Base-by-base conservation (phyloP, 228 moss, liverwort and hornwort genomes). In the Sphagnum fallax region DNA sequence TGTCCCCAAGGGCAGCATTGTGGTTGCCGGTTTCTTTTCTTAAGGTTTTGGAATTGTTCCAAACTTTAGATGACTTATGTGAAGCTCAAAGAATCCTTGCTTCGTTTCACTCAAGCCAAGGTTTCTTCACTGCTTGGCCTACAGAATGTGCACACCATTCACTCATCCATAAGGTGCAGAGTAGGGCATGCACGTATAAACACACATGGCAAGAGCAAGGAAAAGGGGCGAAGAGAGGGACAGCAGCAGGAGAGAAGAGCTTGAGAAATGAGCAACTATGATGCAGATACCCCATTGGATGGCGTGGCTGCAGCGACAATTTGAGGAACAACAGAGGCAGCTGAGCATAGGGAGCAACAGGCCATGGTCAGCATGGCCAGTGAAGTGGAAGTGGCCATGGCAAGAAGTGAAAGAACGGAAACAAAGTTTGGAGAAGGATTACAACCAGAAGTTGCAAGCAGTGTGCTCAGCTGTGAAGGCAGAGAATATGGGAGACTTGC, bases 361-460 rank as follows among this genome's bases (percentile, higher is more conserved):
- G 75, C 82, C 85, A 50, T 90, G 93, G 91, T 93, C 93, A 52
- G 90, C 88, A 48, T 90, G 92, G 92, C 91, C 81, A 74, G 87
- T 88, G 90, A 88, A 83, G n/a, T 77, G 88, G 90, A 90, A 86
- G 80, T 81, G 94, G 87, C 98, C 98, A 52, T 98, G 98, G 98
- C 92, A 92, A 57, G 90, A 77, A 71, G 79, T 75, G 75, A 91
- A 82, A 77, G 78, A 69, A 50, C 50, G 77, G 61, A 86, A 88
- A 75, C 81, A 90, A 78, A 90, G 90, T 76, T 80, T 91, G 62
- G 92, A 89, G 69, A 87, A 84, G 73, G 78, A 81, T 72, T 84
- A 92, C 73, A 82, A 78, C 64, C 71, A 77, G 76, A 79, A 85
- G 67, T 84, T 98, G 65, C 80, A 92, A 76, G 89, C 87, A 64